Percentiles rank a stretch among this genome's conserved stretches.
These are phyloP conservation scores for Schizophyllum amplum DNA, from an alignment of 1,284 basidiomycete genomes.

Conservation along the genomic window DNA sequence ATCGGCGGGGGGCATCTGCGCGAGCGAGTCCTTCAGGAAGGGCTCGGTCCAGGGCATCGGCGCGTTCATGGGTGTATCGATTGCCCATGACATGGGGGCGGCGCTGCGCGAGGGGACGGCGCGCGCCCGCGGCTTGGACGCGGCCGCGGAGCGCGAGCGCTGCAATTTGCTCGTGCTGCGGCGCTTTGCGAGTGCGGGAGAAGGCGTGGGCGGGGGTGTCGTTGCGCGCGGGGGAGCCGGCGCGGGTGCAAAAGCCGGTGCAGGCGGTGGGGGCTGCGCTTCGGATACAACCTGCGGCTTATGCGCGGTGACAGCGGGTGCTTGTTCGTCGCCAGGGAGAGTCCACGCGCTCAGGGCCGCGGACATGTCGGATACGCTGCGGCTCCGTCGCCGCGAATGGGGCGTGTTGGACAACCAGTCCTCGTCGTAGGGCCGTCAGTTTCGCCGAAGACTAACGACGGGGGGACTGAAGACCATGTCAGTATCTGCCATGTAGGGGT, in stretches of 20 bases:
- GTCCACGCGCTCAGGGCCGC: background rate
- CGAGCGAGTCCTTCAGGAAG: background rate
- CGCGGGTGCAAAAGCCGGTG: too few relatives aligned
- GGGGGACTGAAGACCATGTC: background rate
- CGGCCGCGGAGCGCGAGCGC: background rate
- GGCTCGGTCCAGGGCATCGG: background rate
- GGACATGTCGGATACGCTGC: background rate
- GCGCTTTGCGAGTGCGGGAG: background rate
- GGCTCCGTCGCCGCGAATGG: background rate
- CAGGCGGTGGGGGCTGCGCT: background rate
- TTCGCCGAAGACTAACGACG: background rate
- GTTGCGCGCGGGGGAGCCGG: too few relatives aligned
- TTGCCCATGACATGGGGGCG: background rate
- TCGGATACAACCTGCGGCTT: background rate
- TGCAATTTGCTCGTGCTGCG: too few relatives aligned
- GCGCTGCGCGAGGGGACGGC: background rate
- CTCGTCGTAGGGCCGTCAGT: background rate
- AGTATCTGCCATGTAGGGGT: background rate
- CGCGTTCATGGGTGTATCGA: background rate
- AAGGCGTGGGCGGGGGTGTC: background rate
- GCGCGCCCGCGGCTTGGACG: background rate
- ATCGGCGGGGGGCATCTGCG: background rate
- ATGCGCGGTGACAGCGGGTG: background rate
- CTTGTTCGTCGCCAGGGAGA: background rate
- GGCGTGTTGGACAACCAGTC: background rate